A percentile compares a stretch with the other conserved stretches of the same genome.
Evolutionary conservation across 2,329 filamentous ascomycete species (phyloP).

Genomic region (Akanthomyces dipterigenus): DNA sequence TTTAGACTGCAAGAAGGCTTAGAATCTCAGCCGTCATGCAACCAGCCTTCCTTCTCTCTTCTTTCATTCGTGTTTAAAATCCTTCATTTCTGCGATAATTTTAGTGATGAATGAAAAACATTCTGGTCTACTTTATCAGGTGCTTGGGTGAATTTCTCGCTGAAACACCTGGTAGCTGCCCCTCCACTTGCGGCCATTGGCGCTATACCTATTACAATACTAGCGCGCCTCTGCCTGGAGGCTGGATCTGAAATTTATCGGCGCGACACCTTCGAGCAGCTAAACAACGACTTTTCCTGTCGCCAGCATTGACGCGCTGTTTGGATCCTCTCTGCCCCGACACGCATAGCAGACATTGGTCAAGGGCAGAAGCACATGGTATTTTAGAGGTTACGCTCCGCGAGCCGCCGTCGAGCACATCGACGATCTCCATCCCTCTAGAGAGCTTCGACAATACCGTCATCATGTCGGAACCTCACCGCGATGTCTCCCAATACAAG

Average conservation of each 20-base stretch:
- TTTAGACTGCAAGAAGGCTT: too few relatives aligned
- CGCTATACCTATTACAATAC: conserved; percentile 7
- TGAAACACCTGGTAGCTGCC: background rate
- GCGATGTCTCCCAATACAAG: conserved; percentile 94
- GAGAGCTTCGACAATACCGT: conserved; percentile 18
- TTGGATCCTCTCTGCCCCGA: background rate
- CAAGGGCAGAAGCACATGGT: conserved; percentile 6
- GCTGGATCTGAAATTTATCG: conserved; percentile 30
- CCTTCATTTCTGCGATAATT: too few relatives aligned
- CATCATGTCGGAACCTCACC: conserved; percentile 67
- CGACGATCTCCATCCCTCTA: conserved; percentile 7
- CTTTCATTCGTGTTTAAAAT: too few relatives aligned
- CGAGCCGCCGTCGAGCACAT: conserved; percentile 13
- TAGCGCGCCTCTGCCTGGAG: conserved; percentile 8
- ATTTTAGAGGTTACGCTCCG: conserved; percentile 11
- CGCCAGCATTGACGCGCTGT: conserved; percentile 7
- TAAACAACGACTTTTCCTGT: conserved; percentile 6
- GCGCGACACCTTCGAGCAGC: conserved; percentile 19
- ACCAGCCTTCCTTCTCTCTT: too few relatives aligned
- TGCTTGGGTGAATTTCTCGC: background rate
- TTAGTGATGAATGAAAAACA: too few relatives aligned
- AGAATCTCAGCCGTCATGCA: too few relatives aligned
- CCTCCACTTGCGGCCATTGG: conserved; percentile 5
- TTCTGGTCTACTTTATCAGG: too few relatives aligned
- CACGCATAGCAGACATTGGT: background rate